phyloP scores from a whole-genome alignment of 2,329 filamentous ascomycete species.

The Penicillium verrucosum region DNA sequence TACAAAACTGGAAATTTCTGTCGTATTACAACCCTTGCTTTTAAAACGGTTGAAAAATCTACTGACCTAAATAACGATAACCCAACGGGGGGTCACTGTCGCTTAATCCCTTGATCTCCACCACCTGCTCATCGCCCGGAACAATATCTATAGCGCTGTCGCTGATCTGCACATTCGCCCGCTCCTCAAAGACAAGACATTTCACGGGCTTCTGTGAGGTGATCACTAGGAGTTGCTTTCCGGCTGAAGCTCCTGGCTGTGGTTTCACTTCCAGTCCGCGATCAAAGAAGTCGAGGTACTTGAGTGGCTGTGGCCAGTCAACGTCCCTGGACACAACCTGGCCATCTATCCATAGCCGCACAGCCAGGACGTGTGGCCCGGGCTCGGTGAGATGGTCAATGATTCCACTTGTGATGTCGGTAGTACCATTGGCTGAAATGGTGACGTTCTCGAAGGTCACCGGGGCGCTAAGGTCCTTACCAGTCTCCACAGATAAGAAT shows the following conservation, averaged over 20 bases:
- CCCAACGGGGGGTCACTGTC: background rate
- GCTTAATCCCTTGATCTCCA: background rate
- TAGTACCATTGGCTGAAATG: background rate
- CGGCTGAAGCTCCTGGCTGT: background rate
- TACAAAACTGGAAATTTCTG: no score
- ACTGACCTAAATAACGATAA: background rate
- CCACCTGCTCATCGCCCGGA: background rate
- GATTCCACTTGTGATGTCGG: background rate
- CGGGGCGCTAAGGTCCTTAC: background rate
- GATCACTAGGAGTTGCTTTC: background rate
- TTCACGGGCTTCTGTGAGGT: background rate
- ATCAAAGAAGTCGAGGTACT: background rate
- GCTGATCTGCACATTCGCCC: background rate
- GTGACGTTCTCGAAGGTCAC: background rate
- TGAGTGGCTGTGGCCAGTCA: background rate
- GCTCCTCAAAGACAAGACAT: background rate
- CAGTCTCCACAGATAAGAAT: background rate
- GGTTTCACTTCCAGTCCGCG: background rate
- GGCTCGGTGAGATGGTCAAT: background rate
- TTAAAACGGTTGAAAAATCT: no score
- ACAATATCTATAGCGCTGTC: background rate
- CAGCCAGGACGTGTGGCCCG: background rate
- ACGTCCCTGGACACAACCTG: background rate
- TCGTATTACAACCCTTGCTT: background rate
- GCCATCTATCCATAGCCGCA: background rate